These are phyloP conservation scores for Fusarium austroafricanum DNA, from an alignment of 2,329 filamentous ascomycete species.

Conservation along the genomic window DNA sequence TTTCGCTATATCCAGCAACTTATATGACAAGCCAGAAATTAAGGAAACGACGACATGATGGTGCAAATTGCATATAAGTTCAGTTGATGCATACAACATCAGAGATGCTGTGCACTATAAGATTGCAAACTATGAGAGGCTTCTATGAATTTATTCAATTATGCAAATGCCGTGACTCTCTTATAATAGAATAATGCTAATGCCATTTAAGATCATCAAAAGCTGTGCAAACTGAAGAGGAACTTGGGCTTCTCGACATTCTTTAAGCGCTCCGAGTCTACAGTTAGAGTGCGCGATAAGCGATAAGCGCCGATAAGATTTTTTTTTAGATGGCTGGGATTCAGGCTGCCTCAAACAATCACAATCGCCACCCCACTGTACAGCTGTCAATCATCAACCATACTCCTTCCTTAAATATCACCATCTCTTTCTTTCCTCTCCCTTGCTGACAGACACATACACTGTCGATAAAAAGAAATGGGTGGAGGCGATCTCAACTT, in stretches of 20 bases:
- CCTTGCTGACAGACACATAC: slow-evolving; percentile 11
- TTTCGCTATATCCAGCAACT: too few species aligned
- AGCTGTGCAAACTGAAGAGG: too few species aligned
- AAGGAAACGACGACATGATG: neutral
- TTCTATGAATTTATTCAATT: too few species aligned
- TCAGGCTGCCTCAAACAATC: slow-evolving; percentile 23
- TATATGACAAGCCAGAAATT: neutral
- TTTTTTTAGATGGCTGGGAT: slow-evolving; percentile 34
- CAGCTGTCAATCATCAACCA: neutral
- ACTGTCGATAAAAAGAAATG: slow-evolving; percentile 65
- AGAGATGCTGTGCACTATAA: too few species aligned
- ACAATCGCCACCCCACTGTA: slow-evolving; percentile 38
- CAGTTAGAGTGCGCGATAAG: slow-evolving; percentile 26
- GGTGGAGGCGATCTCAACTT: slow-evolving; percentile 95
- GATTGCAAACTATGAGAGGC: too few species aligned
- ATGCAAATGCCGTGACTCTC: too few species aligned
- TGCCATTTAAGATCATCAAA: too few species aligned
- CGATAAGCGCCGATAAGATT: slow-evolving; percentile 31
- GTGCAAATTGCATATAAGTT: neutral
- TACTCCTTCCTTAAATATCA: neutral
- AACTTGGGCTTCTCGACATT: too few species aligned
- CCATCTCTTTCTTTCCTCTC: neutral
- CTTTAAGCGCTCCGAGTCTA: too few species aligned
- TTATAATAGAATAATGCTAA: too few species aligned
- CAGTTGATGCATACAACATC: too few species aligned